Percentiles rank a stretch among this genome's conserved stretches.
These are phyloP conservation scores for Verticillium dahliae DNA, from an alignment of 2,329 filamentous ascomycete species.

Conservation along the genomic window DNA sequence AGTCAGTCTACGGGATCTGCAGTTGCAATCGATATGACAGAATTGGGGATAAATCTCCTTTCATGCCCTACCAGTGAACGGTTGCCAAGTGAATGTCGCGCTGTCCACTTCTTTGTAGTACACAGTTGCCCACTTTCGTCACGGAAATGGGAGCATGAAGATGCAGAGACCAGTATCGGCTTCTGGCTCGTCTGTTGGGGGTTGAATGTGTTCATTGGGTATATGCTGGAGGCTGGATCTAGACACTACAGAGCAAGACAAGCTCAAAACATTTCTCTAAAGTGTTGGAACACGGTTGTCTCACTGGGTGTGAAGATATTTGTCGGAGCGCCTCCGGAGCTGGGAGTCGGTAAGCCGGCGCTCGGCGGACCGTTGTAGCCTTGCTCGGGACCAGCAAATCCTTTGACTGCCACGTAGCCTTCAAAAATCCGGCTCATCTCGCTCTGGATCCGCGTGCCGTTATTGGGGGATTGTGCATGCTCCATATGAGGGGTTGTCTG, in stretches of 20 bases:
- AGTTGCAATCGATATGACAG: no score
- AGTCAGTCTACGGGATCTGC: neutral
- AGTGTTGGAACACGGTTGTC: conserved; percentile 27
- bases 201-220: neutral
- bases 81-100: no score
- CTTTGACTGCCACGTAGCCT: conserved; percentile 27
- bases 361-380: conserved; percentile 14
- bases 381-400: conserved; percentile 22
- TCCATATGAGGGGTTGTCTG: conserved; percentile 6
- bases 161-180: no score
- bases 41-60: no score
- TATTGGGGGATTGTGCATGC: conserved; percentile 16
- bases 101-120: no score
- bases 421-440: conserved; percentile 46
- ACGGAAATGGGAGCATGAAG: no score
- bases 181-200: no score
- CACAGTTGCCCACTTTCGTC: no score
- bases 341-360: conserved; percentile 11
- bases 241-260: neutral
- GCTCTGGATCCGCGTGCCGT: conserved; percentile 42
- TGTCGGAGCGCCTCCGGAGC: conserved; percentile 12
- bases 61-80: no score
- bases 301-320: conserved; percentile 17
- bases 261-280: conserved; percentile 28
- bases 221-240: neutral